A percentile compares a stretch with the other conserved stretches of the same genome.
Conservation (phyloP, 345 rosid species). For the Erucastrum elatum region DNA sequence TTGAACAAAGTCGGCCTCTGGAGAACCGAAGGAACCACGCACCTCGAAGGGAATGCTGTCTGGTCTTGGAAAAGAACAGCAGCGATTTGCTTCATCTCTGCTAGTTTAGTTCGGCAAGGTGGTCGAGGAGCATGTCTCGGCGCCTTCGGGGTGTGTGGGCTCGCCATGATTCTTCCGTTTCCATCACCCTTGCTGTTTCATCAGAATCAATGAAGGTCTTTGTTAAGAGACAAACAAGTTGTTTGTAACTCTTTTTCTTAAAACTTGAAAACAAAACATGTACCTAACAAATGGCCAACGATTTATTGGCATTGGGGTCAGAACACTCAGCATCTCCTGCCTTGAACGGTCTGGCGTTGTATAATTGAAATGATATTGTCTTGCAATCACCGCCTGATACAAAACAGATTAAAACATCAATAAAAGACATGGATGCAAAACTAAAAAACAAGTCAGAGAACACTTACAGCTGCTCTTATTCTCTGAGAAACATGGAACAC, state of each 20-base stretch:
- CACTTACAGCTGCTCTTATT: conserved; percentile 78
- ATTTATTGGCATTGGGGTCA: conserved; percentile 76
- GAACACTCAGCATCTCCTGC: conserved; percentile 70
- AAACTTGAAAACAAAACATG: neutral
- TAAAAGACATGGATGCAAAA: neutral
- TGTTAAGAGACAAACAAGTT: conserved; percentile 26
- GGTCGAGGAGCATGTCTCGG: conserved; percentile 94
- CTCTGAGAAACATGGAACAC: conserved; percentile 86
- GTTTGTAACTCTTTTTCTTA: conserved; percentile 22
- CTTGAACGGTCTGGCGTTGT: conserved; percentile 93
- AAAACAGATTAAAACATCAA: conserved; percentile 16
- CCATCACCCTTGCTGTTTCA: conserved; percentile 67
- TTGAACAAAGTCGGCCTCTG: conserved; percentile 71
- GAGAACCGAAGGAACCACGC: conserved; percentile 75
- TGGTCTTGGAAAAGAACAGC: conserved; percentile 90
- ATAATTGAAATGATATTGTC: conserved; percentile 82
- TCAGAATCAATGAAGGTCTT: neutral
- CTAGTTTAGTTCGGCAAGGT: conserved; percentile 63
- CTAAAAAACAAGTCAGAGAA: conserved; percentile 8
- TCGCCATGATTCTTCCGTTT: conserved; percentile 43
- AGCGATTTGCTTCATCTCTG: conserved; percentile 80
- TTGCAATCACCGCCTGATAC: conserved; percentile 67
- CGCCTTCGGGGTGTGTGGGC: conserved; percentile 88
- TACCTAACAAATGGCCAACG: conserved; percentile 87
- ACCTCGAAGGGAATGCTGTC: conserved; percentile 69